Percentiles rank a stretch among this genome's conserved stretches.
These are phyloP conservation scores for Didymella arachidicola DNA, from an alignment of 2,329 filamentous ascomycete species.

Conservation along the genomic window DNA sequence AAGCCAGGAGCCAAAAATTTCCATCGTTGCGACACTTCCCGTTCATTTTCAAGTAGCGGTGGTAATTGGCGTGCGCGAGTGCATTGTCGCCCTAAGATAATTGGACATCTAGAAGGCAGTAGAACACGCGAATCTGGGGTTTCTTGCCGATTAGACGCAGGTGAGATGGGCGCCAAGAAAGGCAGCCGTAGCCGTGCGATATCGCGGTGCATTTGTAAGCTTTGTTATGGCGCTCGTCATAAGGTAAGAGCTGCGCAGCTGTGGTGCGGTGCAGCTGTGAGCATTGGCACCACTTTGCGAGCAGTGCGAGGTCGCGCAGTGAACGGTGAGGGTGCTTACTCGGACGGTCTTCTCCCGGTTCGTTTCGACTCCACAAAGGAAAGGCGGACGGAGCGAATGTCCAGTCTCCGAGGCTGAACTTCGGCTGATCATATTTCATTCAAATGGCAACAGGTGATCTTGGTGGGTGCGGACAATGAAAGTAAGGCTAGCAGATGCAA, in stretches of 20 bases:
- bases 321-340: background rate
- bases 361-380: background rate
- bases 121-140: constrained; percentile 6
- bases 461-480: background rate
- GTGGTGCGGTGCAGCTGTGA: background rate
- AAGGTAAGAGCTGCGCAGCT: background rate
- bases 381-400: background rate
- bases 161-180: constrained; percentile 4
- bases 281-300: constrained; percentile 1
- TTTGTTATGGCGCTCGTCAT: background rate
- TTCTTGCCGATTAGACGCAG: background rate
- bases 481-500: background rate
- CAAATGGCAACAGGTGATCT: too few species aligned
- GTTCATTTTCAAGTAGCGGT: background rate
- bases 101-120: constrained; percentile 9
- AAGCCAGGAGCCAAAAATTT: background rate
- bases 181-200: constrained; percentile 4
- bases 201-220: constrained; percentile 15
- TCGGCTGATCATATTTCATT: background rate
- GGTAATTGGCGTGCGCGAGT: background rate
- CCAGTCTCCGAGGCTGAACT: background rate
- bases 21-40: background rate
- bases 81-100: background rate
- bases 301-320: background rate
- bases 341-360: background rate